Conservation (phyloP, 306 rosid species). For the Dicorynia guianensis region DNA sequence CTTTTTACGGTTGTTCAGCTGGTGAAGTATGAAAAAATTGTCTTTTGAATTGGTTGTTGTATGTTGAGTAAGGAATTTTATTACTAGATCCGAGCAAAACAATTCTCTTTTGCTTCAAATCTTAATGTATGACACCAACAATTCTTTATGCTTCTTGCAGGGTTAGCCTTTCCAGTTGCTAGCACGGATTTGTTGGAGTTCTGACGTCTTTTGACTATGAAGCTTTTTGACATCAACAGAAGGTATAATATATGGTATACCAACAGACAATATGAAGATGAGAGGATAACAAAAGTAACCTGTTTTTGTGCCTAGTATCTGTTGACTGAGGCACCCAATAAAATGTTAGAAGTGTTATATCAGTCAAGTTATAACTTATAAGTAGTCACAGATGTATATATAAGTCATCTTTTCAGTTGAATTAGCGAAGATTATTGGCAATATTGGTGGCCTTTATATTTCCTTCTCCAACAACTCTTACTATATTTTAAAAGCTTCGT, state of each 20-base stretch:
- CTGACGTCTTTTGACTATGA: slow-evolving; percentile 15
- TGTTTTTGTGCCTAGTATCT: background rate
- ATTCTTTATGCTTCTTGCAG: slow-evolving; percentile 32
- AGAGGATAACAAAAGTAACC: slow-evolving; percentile 17
- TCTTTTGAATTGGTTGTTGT: background rate
- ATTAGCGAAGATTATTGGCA: background rate
- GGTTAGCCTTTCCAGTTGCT: slow-evolving; percentile 1
- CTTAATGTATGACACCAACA: slow-evolving; percentile 8
- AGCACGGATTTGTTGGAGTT: background rate
- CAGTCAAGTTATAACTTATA: slow-evolving; percentile 2
- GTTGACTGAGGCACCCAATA: background rate
- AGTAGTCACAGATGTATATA: slow-evolving; percentile 26
- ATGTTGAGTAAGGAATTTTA: background rate
- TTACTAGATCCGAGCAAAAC: background rate
- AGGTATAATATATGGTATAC: slow-evolving; percentile 27
- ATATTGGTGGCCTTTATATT: background rate
- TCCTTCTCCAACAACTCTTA: background rate
- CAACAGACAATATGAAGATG: slow-evolving; percentile 33
- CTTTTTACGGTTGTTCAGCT: background rate
- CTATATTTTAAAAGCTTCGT: background rate
- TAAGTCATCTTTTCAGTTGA: background rate
- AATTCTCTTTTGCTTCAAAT: background rate
- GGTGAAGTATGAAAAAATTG: background rate
- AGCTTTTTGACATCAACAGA: slow-evolving; percentile 11
- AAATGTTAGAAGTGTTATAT: background rate